Evolutionary conservation across 805 yeast species (phyloP).

Genomic region (Citeromyces nyonsensis): DNA sequence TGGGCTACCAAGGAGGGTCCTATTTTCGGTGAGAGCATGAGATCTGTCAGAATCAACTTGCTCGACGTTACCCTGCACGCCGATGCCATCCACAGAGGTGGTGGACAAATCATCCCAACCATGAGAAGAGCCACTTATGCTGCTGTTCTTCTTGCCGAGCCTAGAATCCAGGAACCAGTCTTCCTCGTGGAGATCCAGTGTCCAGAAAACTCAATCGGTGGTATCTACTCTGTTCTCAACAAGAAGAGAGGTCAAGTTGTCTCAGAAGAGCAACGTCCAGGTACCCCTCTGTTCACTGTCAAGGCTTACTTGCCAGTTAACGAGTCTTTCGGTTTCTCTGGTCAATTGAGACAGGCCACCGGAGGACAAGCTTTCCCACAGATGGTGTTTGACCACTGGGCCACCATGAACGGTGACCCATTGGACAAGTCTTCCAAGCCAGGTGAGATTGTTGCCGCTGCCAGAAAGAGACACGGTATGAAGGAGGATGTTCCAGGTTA

Average conservation of each 20-base stretch:
- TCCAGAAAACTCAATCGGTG: slow-evolving; percentile 99
- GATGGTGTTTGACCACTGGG: slow-evolving; percentile 99
- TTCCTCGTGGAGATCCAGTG: slow-evolving; percentile 98
- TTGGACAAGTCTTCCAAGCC: slow-evolving; percentile 66
- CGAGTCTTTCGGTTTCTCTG: slow-evolving; percentile 99
- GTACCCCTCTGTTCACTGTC: slow-evolving; percentile 99
- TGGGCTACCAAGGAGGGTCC: slow-evolving; percentile 99
- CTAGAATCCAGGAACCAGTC: slow-evolving; percentile 98
- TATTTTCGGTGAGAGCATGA: slow-evolving; percentile 87
- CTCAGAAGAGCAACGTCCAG: slow-evolving; percentile 99
- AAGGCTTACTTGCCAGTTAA: slow-evolving; percentile 99
- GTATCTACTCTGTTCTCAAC: slow-evolving; percentile 99
- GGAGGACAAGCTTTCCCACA: slow-evolving; percentile 99
- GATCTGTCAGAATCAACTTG: slow-evolving; percentile 95
- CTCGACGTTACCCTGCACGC: slow-evolving; percentile 98
- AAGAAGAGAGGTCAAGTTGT: slow-evolving; percentile 99
- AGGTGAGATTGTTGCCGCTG: slow-evolving; percentile 38
- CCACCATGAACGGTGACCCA: slow-evolving; percentile 82
- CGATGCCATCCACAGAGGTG: slow-evolving; percentile 99
- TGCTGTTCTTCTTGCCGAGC: slow-evolving; percentile 94
- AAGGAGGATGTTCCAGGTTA: slow-evolving; percentile 97
- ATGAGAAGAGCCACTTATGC: slow-evolving; percentile 99
- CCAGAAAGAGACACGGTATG: slow-evolving; percentile 93
- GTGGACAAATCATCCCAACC: slow-evolving; percentile 99
- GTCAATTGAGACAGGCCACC: slow-evolving; percentile 98